A percentile compares a stretch with the other conserved stretches of the same genome.
phyloP scores from a whole-genome alignment of 192 early-diverging fungal species.

The Dispira parvispora region DNA sequence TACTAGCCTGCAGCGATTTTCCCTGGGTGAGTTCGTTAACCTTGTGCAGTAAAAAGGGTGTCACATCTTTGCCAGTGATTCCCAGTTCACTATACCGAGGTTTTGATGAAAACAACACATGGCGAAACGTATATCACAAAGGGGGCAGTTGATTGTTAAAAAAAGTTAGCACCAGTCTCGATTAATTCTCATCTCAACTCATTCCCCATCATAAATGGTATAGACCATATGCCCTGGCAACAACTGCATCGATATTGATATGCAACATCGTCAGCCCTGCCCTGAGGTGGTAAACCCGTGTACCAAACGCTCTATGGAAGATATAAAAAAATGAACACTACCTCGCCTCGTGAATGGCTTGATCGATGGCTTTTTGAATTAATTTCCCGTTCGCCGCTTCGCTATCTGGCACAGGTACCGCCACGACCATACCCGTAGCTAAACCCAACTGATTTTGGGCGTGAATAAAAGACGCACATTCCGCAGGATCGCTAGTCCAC shows the following conservation, averaged over 20 bases:
- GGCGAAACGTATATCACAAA: too few species aligned
- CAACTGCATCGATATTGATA: too few species aligned
- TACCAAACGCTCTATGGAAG: too few species aligned
- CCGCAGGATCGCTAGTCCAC: slow-evolving; percentile 18
- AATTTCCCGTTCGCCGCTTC: slow-evolving; percentile 35
- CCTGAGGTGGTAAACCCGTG: too few species aligned
- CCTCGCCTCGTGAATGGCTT: slow-evolving; percentile 53
- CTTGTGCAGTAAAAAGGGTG: slow-evolving; percentile 82
- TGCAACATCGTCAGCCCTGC: too few species aligned
- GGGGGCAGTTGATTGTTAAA: too few species aligned
- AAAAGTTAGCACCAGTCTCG: too few species aligned
- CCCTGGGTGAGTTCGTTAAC: slow-evolving; percentile 73
- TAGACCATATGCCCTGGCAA: too few species aligned
- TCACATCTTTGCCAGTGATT: slow-evolving; percentile 73
- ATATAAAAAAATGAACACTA: slow-evolving; percentile 14
- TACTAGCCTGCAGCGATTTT: slow-evolving; percentile 60
- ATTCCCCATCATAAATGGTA: too few species aligned
- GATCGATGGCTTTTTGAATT: slow-evolving; percentile 54
- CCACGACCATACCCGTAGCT: slow-evolving; percentile 69
- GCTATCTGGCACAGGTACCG: slow-evolving; percentile 70
- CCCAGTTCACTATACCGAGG: slow-evolving; percentile 15
- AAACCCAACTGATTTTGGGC: slow-evolving; percentile 44
- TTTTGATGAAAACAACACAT: too few species aligned
- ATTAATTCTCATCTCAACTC: too few species aligned
- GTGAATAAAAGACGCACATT: slow-evolving; percentile 26